A percentile compares a stretch with the other conserved stretches of the same genome.
These are phyloP conservation scores for Helianthus annuus DNA, from an alignment of 129 eudicot genomes.

Conservation along the genomic window HanXRQr2.0-SUNRISE NC_035449.2:153067021-153067520, in stretches of 20 bases:
- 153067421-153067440: too few species aligned
- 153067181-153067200: slow-evolving; percentile 5
- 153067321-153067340: slow-evolving; percentile 68
- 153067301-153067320: slow-evolving; percentile 93
- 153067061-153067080: slow-evolving; percentile 75
- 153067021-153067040: slow-evolving; percentile 53
- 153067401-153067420: background rate
- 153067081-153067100: slow-evolving; percentile 40
- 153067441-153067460: too few species aligned
- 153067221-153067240: slow-evolving; percentile 59
- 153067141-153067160: too few species aligned
- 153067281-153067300: slow-evolving; percentile 86
- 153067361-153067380: slow-evolving; percentile 79
- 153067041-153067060: slow-evolving; percentile 80
- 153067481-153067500: too few species aligned
- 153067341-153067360: slow-evolving; percentile 86
- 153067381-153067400: slow-evolving; percentile 77
- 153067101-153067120: background rate
- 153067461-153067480: too few species aligned
- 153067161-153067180: background rate
- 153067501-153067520: too few species aligned
- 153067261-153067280: slow-evolving; percentile 61
- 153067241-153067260: slow-evolving; percentile 71
- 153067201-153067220: background rate
- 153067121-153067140: too few species aligned